Evolutionary conservation across 139 green algal species (phyloP).

Genomic region (Chlorella sp.): DNA sequence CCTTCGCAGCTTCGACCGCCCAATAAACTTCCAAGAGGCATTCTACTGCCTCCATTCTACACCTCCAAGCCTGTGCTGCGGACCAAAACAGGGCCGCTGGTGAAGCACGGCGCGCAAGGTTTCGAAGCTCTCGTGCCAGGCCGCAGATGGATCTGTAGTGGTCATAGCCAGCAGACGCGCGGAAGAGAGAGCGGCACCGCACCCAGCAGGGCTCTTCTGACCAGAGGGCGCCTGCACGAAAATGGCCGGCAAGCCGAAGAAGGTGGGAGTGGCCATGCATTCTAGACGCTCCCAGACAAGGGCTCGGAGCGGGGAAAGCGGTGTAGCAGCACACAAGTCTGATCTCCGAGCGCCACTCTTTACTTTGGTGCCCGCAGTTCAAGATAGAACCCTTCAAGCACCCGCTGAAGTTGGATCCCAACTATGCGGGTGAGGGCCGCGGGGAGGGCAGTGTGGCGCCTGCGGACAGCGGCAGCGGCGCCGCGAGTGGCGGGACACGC

Average conservation of each 20-base stretch:
- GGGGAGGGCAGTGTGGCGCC: not conserved
- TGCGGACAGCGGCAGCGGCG: not conserved
- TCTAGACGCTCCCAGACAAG: too few species aligned
- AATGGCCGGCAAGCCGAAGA: constrained; percentile 42
- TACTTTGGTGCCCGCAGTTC: constrained; percentile 55
- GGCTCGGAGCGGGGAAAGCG: too few species aligned
- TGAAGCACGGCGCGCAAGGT: too few species aligned
- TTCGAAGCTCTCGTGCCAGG: too few species aligned
- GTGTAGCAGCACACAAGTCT: too few species aligned
- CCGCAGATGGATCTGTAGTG: not conserved
- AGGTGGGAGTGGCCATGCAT: not conserved
- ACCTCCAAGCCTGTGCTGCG: too few species aligned
- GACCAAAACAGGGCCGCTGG: too few species aligned
- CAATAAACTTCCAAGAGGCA: too few species aligned
- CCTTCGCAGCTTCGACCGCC: too few species aligned
- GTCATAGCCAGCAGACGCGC: not conserved
- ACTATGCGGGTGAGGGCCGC: constrained; percentile 76
- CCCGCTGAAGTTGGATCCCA: constrained; percentile 87
- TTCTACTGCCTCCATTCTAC: too few species aligned
- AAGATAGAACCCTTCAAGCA: constrained; percentile 97
- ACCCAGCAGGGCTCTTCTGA: not conserved
- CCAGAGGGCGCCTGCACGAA: not conserved
- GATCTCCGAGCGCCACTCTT: not conserved
- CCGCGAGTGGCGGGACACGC: not conserved
- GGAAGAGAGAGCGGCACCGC: not conserved